phyloP scores from a whole-genome alignment of 2,329 filamentous ascomycete species.

The Cladophialophora immunda region DNA sequence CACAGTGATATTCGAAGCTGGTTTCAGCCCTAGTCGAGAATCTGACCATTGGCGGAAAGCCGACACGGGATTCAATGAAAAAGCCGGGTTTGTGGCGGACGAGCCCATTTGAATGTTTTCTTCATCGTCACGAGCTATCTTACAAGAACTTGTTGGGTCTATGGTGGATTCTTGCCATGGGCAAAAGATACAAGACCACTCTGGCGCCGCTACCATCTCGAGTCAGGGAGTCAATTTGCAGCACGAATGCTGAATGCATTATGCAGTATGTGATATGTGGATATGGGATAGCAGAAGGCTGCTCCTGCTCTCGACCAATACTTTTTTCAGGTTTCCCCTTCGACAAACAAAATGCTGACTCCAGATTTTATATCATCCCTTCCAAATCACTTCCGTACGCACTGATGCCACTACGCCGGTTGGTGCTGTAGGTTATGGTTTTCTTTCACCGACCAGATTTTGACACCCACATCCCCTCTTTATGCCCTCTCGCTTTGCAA shows the following conservation, averaged over 20 bases:
- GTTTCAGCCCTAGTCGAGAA: no score
- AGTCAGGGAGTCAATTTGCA: not conserved
- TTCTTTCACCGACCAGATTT: no score
- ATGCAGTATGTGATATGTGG: constrained; percentile 5
- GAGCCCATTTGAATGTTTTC: not conserved
- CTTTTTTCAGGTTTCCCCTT: not conserved
- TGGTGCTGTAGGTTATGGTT: not conserved
- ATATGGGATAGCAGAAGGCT: not conserved
- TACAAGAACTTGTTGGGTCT: not conserved
- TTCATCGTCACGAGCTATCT: not conserved
- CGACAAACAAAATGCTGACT: not conserved
- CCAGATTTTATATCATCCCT: not conserved
- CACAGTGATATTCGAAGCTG: no score
- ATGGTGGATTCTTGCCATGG: not conserved
- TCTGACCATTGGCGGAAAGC: no score
- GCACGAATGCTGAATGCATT: not conserved
- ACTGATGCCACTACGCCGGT: not conserved
- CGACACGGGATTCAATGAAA: no score
- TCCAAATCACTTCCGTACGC: not conserved
- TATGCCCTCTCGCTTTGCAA: constrained; percentile 34
- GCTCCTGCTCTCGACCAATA: not conserved
- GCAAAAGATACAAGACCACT: not conserved
- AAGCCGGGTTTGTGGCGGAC: no score
- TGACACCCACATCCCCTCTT: not conserved
- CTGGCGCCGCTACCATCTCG: not conserved